Conservation (phyloP, 768 basidiomycete genomes). For the Amanita subjunquillea region DNA sequence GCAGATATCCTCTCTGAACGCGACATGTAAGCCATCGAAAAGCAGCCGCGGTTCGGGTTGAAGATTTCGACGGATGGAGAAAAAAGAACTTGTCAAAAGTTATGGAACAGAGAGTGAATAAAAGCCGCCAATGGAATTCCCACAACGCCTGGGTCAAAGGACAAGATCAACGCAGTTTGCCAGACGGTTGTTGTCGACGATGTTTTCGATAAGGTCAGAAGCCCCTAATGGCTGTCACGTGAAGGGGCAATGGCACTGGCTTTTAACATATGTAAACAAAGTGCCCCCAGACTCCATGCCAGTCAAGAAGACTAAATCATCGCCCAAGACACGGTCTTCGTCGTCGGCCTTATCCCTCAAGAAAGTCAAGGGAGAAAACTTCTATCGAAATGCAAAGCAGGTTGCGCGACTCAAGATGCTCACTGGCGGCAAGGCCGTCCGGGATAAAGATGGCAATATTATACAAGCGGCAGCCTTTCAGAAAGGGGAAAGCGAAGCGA, state of each 20-base stretch:
- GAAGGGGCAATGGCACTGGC: too few relatives aligned
- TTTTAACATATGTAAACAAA: too few relatives aligned
- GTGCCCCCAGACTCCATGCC: slow-evolving; percentile 9
- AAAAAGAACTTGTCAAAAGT: slow-evolving; percentile 8
- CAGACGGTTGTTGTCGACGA: slow-evolving; percentile 4
- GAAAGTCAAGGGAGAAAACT: slow-evolving; percentile 89
- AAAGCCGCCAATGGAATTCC: slow-evolving; percentile 7
- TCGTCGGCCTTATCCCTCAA: slow-evolving; percentile 45
- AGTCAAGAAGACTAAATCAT: slow-evolving; percentile 22
- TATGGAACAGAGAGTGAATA: slow-evolving; percentile 5
- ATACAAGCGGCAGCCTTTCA: slow-evolving; percentile 92
- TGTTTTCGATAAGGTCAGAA: slow-evolving; percentile 13
- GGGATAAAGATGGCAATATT: slow-evolving; percentile 88
- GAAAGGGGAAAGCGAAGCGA: slow-evolving; percentile 86
- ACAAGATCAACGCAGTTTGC: slow-evolving; percentile 8
- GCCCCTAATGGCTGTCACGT: too few relatives aligned
- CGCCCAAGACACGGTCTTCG: slow-evolving; percentile 32
- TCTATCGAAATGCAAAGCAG: slow-evolving; percentile 94
- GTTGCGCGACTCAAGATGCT: slow-evolving; percentile 85
- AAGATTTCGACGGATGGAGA: slow-evolving; percentile 7
- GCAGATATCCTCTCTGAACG: too few relatives aligned
- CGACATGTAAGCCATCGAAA: background rate
- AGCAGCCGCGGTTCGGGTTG: slow-evolving; percentile 5
- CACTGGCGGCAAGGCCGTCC: slow-evolving; percentile 81
- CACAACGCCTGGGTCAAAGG: slow-evolving; percentile 9